These are phyloP conservation scores for Blastomyces percursus DNA, from an alignment of 2,329 filamentous ascomycete genomes.

Conservation along the genomic window DNA sequence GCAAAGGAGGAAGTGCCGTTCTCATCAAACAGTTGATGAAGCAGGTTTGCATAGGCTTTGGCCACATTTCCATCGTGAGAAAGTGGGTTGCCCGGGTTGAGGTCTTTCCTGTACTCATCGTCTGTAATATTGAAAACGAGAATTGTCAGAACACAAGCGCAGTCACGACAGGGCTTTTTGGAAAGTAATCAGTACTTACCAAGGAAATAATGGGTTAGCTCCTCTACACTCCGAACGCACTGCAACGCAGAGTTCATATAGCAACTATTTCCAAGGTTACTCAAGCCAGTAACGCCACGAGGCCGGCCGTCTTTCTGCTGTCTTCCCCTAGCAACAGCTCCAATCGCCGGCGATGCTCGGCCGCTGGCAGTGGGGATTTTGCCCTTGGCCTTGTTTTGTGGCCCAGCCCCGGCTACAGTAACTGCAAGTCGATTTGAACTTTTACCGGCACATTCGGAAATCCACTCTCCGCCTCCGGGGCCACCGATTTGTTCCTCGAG, in stretches of 20 bases:
- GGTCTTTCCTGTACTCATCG: slow-evolving; percentile 61
- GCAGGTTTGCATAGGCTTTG: slow-evolving; percentile 64
- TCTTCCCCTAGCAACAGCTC: slow-evolving; percentile 59
- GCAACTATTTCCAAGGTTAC: slow-evolving; percentile 91
- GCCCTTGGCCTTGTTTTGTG: slow-evolving; percentile 28
- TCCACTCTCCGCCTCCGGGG: slow-evolving; percentile 44
- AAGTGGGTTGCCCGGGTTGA: slow-evolving; percentile 77
- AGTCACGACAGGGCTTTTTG: neutral
- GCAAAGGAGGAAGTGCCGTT: slow-evolving; percentile 56
- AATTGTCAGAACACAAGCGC: neutral
- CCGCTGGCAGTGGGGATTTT: slow-evolving; percentile 44
- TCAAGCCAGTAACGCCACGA: slow-evolving; percentile 68
- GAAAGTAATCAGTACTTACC: slow-evolving; percentile 28
- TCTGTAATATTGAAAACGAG: slow-evolving; percentile 25
- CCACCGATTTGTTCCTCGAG: slow-evolving; percentile 64
- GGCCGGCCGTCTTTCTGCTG: slow-evolving; percentile 57
- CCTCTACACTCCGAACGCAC: slow-evolving; percentile 85
- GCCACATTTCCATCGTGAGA: slow-evolving; percentile 80
- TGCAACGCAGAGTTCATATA: slow-evolving; percentile 99
- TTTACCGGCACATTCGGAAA: slow-evolving; percentile 39
- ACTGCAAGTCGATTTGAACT: slow-evolving; percentile 41
- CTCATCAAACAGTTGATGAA: slow-evolving; percentile 68
- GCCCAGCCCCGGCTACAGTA: slow-evolving; percentile 28
- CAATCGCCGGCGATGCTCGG: slow-evolving; percentile 52
- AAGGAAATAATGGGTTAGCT: slow-evolving; percentile 86